phyloP scores from a whole-genome alignment of 371 early-diverging fungal genomes.

The Mycotypha africana region DNA sequence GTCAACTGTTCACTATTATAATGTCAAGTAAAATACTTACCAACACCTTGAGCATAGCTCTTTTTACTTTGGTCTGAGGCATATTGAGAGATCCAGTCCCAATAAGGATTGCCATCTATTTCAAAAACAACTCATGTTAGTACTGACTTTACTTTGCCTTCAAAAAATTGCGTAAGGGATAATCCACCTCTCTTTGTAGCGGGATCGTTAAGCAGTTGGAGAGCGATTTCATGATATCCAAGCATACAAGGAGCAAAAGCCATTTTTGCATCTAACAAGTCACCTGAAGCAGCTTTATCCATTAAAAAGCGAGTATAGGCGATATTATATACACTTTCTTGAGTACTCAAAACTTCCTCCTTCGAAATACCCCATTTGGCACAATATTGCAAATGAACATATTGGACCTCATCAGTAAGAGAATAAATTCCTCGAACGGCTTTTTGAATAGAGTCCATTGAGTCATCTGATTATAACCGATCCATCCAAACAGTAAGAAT shows the following conservation, averaged over 20 bases:
- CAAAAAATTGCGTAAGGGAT: no score
- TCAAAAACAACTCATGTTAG: no score
- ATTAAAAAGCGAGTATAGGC: constrained; percentile 82
- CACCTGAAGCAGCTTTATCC: constrained; percentile 71
- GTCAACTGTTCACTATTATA: no score
- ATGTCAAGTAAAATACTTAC: no score
- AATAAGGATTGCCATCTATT: constrained; percentile 73
- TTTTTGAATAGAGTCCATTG: no score
- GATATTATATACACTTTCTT: constrained; percentile 67
- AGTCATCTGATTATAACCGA: no score
- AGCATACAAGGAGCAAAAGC: constrained; percentile 80
- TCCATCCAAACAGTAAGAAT: no score
- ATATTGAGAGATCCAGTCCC: constrained; percentile 78
- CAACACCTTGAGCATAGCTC: constrained; percentile 56
- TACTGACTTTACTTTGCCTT: no score
- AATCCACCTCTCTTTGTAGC: constrained; percentile 44
- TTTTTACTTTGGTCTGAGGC: constrained; percentile 57
- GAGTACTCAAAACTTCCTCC: constrained; percentile 59
- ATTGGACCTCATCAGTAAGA: constrained; percentile 61
- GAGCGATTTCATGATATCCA: constrained; percentile 81
- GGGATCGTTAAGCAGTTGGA: constrained; percentile 57
- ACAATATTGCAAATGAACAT: constrained; percentile 70
- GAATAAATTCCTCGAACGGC: no score
- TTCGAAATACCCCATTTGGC: constrained; percentile 64
- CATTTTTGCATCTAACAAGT: constrained; percentile 66